phyloP scores from a whole-genome alignment of 257 asterid genomes.

The Nicotiana tomentosiformis region DNA sequence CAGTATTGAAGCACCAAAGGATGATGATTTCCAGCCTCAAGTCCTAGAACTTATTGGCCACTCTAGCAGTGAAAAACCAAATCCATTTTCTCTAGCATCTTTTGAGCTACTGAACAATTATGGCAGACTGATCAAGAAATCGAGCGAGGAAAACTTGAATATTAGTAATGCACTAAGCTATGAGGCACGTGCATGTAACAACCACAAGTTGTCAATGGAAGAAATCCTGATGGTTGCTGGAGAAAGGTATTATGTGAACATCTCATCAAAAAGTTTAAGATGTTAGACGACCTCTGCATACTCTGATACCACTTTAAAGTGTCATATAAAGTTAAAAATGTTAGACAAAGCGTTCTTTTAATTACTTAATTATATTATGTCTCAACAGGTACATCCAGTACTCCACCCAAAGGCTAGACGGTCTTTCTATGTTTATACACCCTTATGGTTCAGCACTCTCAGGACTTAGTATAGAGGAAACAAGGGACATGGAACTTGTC shows the following conservation, averaged over 20 bases:
- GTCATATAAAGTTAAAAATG: not conserved
- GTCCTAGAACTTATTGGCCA: conserved; percentile 14
- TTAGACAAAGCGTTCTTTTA: not conserved
- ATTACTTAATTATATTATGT: not conserved
- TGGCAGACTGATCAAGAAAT: conserved; percentile 23
- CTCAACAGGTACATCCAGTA: conserved; percentile 36
- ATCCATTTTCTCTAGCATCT: conserved; percentile 26
- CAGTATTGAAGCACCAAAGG: not conserved
- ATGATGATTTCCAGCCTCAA: not conserved
- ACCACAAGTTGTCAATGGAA: conserved; percentile 28
- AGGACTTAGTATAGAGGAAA: conserved; percentile 36
- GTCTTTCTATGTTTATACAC: conserved; percentile 42
- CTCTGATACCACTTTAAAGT: not conserved
- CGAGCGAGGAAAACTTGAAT: conserved; percentile 5
- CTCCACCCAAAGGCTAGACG: conserved; percentile 41
- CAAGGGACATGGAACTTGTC: conserved; percentile 49
- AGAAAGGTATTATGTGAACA: conserved; percentile 20
- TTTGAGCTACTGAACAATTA: conserved; percentile 28
- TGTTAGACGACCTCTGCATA: not conserved
- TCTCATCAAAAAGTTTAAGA: not conserved
- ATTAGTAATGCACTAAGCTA: not conserved
- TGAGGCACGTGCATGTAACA: not conserved
- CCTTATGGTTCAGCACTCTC: conserved; percentile 45
- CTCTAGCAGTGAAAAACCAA: conserved; percentile 13
- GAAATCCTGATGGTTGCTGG: conserved; percentile 54